Evolutionary conservation across 2,329 filamentous ascomycete genomes (phyloP), one percentile per base, ranked within the genome.

Genomic region (Neofusicoccum umdonicola): DNA sequence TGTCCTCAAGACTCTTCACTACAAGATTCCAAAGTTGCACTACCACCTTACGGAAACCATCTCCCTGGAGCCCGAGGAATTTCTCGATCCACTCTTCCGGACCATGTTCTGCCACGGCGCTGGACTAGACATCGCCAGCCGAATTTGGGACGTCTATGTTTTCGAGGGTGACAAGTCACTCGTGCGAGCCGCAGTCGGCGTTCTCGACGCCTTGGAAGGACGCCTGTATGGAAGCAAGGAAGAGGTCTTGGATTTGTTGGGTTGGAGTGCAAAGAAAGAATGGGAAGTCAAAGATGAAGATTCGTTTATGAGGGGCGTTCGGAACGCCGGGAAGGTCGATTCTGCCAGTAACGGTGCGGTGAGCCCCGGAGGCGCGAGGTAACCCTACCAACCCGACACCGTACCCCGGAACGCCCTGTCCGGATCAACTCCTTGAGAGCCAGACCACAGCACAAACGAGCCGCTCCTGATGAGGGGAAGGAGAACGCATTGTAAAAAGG

Each of bases 61-160:
- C 19, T 71, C 73, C 51, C 74, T 80, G n/a, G 73, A 74, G 62
- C 74, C 76, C 0, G 71, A 74, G 66, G 77, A 80, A 17, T 90
- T 87, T 68, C 80, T 93, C 6, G 77, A 82, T 34, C 79, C 83
- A 13, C 79, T 91, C 60, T 90, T 92, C 70, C 84, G 84, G 5
- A 82, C 82, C 15, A 79, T 92, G 5, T 91, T 92, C 73, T 77
- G 74, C 61, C 70, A 70, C 2, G 89, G 89, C 44, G 78, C 92
- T 3, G 84, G 84, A 7, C 82, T 93, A 15, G 91, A 93, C 70
- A 85, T 90, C 69, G 89, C 87, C 3, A 86, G 87, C 1, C 81
- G 92, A 2, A 77, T 95, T 12, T 94, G 90, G 90, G 92, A 96
- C 68, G 86, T 94, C 0, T 92, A 91, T 69, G 87, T 91, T 3